Percentiles rank a stretch among this genome's conserved stretches.
Conservation (phyloP, 2,329 filamentous ascomycete species). For the Aspergillus proliferans region DNA sequence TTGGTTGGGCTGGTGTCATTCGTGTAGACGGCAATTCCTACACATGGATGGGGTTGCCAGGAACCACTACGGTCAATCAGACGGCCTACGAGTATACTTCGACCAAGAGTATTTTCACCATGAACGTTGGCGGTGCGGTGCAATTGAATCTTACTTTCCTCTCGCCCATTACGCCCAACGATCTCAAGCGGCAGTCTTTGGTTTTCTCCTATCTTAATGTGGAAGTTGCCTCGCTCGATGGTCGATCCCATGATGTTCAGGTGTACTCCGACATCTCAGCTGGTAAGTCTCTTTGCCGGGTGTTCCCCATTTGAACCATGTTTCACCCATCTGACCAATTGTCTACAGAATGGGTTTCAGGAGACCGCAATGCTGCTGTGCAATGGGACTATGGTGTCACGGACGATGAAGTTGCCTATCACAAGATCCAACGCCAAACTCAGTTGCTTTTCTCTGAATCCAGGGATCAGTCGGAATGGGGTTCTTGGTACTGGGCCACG, state of each 20-base stretch:
- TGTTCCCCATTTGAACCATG: neutral
- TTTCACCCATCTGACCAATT: conserved; percentile 7
- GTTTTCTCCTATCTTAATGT: conserved; percentile 66
- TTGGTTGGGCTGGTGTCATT: conserved; percentile 64
- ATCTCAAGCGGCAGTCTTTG: conserved; percentile 62
- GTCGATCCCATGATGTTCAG: conserved; percentile 57
- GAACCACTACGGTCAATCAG: conserved; percentile 48
- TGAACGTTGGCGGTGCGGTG: conserved; percentile 57
- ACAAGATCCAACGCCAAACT: conserved; percentile 48
- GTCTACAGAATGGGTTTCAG: conserved; percentile 62
- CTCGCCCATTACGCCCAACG: conserved; percentile 62
- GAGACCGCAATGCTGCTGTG: conserved; percentile 50
- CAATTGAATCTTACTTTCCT: conserved; percentile 64
- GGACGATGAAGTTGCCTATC: conserved; percentile 53
- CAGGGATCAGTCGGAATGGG: conserved; percentile 47
- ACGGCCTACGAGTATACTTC: conserved; percentile 63
- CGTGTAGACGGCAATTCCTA: conserved; percentile 59
- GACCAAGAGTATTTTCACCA: conserved; percentile 63
- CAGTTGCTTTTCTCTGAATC: conserved; percentile 44
- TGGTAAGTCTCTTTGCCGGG: conserved; percentile 41
- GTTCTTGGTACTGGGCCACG: conserved; percentile 50
- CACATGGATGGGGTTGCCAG: conserved; percentile 61
- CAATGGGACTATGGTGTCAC: conserved; percentile 56
- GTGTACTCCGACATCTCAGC: conserved; percentile 68
- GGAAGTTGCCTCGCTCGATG: conserved; percentile 57